phyloP scores from a whole-genome alignment of 148 eudicot genomes.

The Chenopodium berlandieri region DNA sequence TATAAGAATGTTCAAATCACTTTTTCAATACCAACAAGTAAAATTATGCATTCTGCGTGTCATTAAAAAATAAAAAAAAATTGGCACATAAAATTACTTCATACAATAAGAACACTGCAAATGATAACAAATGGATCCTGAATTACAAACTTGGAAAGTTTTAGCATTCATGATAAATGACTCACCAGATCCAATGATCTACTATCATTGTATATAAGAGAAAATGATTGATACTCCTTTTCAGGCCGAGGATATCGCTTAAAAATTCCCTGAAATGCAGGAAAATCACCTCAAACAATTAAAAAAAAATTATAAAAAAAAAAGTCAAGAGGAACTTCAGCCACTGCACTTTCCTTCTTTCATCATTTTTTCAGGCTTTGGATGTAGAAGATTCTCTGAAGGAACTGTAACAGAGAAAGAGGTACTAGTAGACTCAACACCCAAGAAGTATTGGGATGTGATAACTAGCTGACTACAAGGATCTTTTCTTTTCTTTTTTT shows the following conservation, averaged over 20 bases:
- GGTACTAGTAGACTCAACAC: neutral
- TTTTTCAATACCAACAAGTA: constrained; percentile 1
- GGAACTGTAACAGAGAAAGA: neutral
- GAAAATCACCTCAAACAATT: neutral
- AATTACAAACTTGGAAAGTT: neutral
- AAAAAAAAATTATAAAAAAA: neutral
- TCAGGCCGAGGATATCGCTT: constrained; percentile 96
- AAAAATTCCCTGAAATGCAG: constrained; percentile 57
- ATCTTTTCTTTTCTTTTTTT: neutral
- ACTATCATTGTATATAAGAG: constrained; percentile 76
- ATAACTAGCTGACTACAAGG: neutral
- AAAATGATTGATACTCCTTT: constrained; percentile 95
- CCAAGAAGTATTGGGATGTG: neutral
- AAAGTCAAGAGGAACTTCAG: neutral
- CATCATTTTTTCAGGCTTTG: neutral
- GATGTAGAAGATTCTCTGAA: neutral
- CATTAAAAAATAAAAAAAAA: neutral
- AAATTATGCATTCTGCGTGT: neutral
- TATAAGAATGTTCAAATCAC: constrained; percentile 2
- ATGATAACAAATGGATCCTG: neutral
- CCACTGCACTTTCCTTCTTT: neutral
- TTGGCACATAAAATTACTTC: neutral
- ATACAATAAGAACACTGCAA: neutral
- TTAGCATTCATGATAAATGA: constrained; percentile 9
- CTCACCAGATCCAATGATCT: constrained; percentile 94